Conservation (phyloP, 2,329 filamentous ascomycete genomes). For the Penicillium paneum region DNA sequence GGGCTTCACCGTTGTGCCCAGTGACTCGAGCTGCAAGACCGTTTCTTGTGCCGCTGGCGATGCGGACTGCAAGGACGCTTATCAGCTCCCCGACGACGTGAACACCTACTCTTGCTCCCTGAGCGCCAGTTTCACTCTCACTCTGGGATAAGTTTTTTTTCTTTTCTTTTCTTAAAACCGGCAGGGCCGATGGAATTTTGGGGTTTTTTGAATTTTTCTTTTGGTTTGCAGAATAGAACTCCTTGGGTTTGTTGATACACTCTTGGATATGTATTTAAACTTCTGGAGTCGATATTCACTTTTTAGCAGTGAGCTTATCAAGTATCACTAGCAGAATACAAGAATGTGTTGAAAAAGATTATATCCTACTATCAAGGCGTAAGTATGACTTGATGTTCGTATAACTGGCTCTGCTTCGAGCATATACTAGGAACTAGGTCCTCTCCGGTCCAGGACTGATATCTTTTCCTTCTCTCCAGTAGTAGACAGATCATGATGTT, state of each 20-base stretch:
- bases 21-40: conserved; percentile 28
- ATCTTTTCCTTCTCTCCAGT: not conserved
- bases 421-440: not conserved
- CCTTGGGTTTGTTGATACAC: not conserved
- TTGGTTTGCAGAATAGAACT: not conserved
- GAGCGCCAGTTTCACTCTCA: conserved; percentile 28
- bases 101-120: conserved; percentile 34
- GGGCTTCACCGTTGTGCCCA: conserved; percentile 32
- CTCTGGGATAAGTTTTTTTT: conserved; percentile 28
- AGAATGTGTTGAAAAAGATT: conserved; percentile 5
- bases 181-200: conserved; percentile 10
- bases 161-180: conserved; percentile 3
- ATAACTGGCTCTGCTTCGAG: not conserved
- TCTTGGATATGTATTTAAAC: conserved; percentile 1
- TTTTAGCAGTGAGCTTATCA: not conserved
- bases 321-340: not conserved
- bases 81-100: conserved; percentile 37
- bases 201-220: not conserved
- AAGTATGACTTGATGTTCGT: not conserved
- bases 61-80: conserved; percentile 31
- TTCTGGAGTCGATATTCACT: conserved; percentile 1
- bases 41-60: conserved; percentile 34
- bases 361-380: not conserved
- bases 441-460: not conserved
- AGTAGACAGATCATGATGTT: no score